Base-by-base conservation (phyloP, 176 grass and related monocot species). In the Panicum miliaceum region DNA sequence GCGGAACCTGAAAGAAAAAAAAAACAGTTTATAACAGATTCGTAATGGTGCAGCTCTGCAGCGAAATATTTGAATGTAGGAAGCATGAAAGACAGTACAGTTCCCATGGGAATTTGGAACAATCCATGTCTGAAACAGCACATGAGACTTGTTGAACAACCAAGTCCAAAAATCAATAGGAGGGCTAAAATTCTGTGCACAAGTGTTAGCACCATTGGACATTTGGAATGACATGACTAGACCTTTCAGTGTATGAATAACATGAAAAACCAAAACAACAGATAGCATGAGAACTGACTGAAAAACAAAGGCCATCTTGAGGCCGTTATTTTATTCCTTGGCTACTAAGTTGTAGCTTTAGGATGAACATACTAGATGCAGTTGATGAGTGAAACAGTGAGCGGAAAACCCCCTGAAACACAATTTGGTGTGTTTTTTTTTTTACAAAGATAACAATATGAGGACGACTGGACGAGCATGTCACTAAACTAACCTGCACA, bases 1-100 rank as follows among this genome's bases (percentile, higher is more conserved):
- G 40, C 96, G 96, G 68, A 98, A 98, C 89, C 96, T 98, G 40
- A n/a, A 40, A 6, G 4, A 42, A 9, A 22, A 7, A 29, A 72
- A 62, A 54, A 34, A 80, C 35, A 85, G 5, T 48, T 15, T 3
- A 58, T 18, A 56, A 23, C n/a, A 79, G 73, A 76, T 77, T 3
- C 54, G 60, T 42, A 63, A 80, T 13, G 3, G 32, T 36, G 34
- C 47, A 48, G 1, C 62, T 25, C 52, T 40, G 29, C 29, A 81
- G 11, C n/a, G 5, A 82, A 46, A 19, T 37, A 12, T 26, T 6
- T 8, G 36, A 6, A 46, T 0, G 0, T 22, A 38, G 34, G 34
- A 40, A 36, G 26, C 0, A 0, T 16, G 37, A 23, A 27, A 53
- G 10, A 53, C 9, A 41, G 8, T 51, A 13, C 66, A 43, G 22